These are phyloP conservation scores for Geotrichum citri-aurantii DNA, from an alignment of 1,139 yeast species.

Conservation along the genomic window DNA sequence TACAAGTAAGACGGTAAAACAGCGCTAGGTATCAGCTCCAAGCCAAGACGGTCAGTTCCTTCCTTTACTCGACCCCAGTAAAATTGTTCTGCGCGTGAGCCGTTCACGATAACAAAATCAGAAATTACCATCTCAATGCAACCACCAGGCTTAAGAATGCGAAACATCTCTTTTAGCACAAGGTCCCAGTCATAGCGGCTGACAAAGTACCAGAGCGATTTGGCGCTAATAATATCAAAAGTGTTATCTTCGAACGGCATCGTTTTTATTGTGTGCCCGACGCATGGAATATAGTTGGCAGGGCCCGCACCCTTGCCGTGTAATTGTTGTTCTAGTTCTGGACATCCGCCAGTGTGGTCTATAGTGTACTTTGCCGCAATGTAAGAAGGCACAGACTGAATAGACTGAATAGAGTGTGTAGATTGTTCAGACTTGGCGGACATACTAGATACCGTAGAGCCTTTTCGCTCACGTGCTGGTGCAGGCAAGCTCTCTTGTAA, in stretches of 20 bases:
- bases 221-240: constrained; percentile 35
- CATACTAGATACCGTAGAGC: background rate
- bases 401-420: constrained; percentile 4
- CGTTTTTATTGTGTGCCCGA: constrained; percentile 30
- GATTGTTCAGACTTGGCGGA: background rate
- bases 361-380: constrained; percentile 2
- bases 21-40: constrained; percentile 34
- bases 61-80: constrained; percentile 30
- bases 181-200: constrained; percentile 34
- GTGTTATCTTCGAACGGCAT: constrained; percentile 37
- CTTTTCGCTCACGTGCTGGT: background rate
- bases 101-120: constrained; percentile 31
- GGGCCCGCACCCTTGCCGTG: constrained; percentile 29
- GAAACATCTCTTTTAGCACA: constrained; percentile 35
- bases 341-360: constrained; percentile 8
- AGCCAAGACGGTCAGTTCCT: constrained; percentile 27
- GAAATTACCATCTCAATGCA: constrained; percentile 33
- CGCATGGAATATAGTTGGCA: constrained; percentile 30
- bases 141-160: constrained; percentile 42
- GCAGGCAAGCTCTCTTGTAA: background rate
- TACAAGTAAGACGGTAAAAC: constrained; percentile 26
- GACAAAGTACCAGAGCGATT: constrained; percentile 34
- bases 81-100: constrained; percentile 6
- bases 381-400: background rate
- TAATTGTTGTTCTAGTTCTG: background rate